Evolutionary conservation across 2,329 filamentous ascomycete genomes (phyloP).

Genomic region (Aspergillus transmontanensis): DNA sequence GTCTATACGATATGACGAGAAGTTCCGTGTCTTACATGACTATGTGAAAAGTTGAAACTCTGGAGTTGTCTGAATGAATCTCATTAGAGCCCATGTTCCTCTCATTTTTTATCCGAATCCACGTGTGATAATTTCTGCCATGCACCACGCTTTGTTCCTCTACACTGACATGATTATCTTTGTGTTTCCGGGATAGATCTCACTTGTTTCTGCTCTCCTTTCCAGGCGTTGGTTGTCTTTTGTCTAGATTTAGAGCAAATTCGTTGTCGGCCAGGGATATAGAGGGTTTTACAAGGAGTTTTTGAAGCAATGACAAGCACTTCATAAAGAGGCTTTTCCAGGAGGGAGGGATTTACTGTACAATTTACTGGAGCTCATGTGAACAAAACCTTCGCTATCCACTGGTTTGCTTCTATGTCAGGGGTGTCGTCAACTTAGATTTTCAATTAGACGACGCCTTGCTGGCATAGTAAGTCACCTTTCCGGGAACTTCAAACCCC

Average conservation of each 20-base stretch:
- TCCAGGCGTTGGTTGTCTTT: neutral
- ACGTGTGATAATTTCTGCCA: neutral
- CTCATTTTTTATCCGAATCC: neutral
- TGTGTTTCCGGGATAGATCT: neutral
- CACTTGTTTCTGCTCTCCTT: neutral
- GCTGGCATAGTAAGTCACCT: neutral
- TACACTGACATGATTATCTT: neutral
- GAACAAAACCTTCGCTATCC: neutral
- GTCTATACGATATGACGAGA: constrained; percentile 8
- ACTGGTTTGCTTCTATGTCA: neutral
- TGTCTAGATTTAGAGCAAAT: neutral
- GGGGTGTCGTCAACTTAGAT: neutral
- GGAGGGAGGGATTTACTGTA: neutral
- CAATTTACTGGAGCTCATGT: neutral
- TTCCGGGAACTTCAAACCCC: neutral
- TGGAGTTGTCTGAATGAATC: neutral
- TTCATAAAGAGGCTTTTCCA: neutral
- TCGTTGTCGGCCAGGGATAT: neutral
- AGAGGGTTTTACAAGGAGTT: neutral
- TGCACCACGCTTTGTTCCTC: neutral
- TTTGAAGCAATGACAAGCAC: neutral
- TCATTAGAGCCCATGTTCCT: neutral
- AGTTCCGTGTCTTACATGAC: constrained; percentile 5
- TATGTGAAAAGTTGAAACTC: neutral
- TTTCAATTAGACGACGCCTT: neutral